These are phyloP conservation scores for Anthracocystis panici-leucophaei DNA, from an alignment of 1,284 basidiomycete species.

Conservation along the genomic window DNA sequence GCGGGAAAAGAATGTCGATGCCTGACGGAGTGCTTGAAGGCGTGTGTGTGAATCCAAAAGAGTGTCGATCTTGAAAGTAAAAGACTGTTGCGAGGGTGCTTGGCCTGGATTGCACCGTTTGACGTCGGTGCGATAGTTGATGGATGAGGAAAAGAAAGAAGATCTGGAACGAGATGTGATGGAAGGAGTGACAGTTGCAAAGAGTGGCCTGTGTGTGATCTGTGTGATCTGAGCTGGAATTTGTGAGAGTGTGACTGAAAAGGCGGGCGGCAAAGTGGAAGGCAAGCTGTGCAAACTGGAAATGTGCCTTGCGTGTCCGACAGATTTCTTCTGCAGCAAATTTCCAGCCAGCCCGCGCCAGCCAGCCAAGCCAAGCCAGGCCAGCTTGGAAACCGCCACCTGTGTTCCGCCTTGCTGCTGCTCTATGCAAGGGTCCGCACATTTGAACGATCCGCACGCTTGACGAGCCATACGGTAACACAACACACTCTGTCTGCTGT, in stretches of 20 bases:
- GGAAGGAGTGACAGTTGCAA: too few species aligned
- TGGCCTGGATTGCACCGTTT: not conserved
- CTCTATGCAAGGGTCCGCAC: constrained; percentile 28
- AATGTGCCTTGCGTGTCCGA: not conserved
- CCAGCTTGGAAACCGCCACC: constrained; percentile 1
- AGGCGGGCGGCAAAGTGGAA: too few species aligned
- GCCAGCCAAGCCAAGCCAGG: not conserved
- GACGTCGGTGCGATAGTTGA: not conserved
- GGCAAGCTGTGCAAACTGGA: not conserved
- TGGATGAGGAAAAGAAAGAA: not conserved
- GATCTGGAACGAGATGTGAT: not conserved
- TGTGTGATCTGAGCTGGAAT: constrained; percentile 7
- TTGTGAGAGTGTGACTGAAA: not conserved
- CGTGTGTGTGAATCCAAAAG: not conserved
- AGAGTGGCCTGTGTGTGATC: constrained; percentile 3
- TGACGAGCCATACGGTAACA: not conserved
- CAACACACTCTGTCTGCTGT: not conserved
- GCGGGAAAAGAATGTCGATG: not conserved
- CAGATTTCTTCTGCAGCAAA: constrained; percentile 5
- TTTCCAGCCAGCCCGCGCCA: not conserved
- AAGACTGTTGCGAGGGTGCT: not conserved
- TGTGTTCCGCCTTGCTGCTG: not conserved
- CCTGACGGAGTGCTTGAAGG: not conserved
- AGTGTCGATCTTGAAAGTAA: not conserved
- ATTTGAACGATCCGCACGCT: constrained; percentile 7